Evolutionary conservation across 176 grass and related monocot genomes (phyloP), one percentile per base, ranked within the genome.

Genomic region (Elaeis guineensis): DNA sequence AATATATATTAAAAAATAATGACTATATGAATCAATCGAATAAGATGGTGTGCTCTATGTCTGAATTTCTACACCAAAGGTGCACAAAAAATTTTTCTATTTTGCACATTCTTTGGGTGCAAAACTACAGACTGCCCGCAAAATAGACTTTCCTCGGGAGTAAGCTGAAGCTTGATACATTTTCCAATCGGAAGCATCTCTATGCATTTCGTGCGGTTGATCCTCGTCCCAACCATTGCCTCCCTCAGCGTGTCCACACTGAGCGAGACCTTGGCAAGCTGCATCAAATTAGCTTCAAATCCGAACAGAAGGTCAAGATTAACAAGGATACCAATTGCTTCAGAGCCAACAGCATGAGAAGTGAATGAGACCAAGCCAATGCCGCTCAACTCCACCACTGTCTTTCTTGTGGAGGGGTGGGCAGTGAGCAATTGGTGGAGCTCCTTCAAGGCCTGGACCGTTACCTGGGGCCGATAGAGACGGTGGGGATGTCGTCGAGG

Each of bases 381-480:
- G 21, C 87, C 87, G 4, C 84, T 81, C 3, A 81, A 65, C 55
- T 82, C 79, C 1, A 73, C 73, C 21, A 91, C 61, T 18, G 83
- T 71, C 68, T 87, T 87, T 64, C 82, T 96, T 6, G 92, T 81
- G 4, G 84, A 92, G 14, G 80, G 78, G 75, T 92, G 81, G 5
- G 56, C 48, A 63, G 50, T 25, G 16, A 83, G 57, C 61, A 98
- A 80, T 25, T 63, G 57, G 21, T 78, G 79, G 2, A 98, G 62
- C 76, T 89, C 84, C 60, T 73, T 78, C 21, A 98, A 84, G 25
- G 87, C 78, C 18, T 83, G 72, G 19, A 92, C 77, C 20, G 84
- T 74, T 29, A 81, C 87, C 76, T 88, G 81, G 93, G 93, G 82
- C 93, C 92, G 66, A 92, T 89, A 77, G 92, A 92, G 48, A 98